Evolutionary conservation across 1,284 basidiomycete genomes (phyloP).

Genomic region (Ceratobasidium sp.): DNA sequence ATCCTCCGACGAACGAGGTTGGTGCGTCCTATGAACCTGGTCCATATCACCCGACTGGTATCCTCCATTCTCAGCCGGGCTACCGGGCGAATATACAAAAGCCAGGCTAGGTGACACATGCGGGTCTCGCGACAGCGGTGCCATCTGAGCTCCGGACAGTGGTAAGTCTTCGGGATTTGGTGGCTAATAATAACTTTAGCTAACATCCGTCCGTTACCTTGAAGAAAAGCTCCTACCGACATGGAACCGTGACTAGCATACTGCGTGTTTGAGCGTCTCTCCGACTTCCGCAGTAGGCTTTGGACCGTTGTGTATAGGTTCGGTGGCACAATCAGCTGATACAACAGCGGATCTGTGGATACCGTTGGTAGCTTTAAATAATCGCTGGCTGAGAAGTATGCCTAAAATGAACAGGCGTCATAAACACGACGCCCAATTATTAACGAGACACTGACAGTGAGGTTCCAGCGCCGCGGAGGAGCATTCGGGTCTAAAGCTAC

Average conservation of each 20-base stretch:
- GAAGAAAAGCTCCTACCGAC: neutral
- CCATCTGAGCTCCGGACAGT: neutral
- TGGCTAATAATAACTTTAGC: neutral
- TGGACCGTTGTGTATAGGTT: conserved; percentile 26
- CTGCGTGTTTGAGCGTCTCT: neutral
- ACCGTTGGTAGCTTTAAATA: conserved; percentile 27
- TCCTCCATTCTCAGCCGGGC: neutral
- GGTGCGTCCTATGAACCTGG: neutral
- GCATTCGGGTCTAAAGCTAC: conserved; percentile 24
- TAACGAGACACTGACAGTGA: conserved; percentile 29
- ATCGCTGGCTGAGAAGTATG: conserved; percentile 39
- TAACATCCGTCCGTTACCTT: neutral
- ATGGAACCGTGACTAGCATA: neutral
- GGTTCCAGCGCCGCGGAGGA: conserved; percentile 36
- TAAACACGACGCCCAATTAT: neutral
- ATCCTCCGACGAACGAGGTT: conserved; percentile 4
- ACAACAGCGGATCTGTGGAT: conserved; percentile 30
- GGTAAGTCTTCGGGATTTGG: neutral
- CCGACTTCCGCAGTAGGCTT: conserved; percentile 9
- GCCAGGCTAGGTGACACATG: neutral
- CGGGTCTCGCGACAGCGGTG: neutral
- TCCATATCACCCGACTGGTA: neutral
- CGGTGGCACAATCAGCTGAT: conserved; percentile 32
- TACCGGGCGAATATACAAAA: neutral
- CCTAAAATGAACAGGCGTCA: neutral